Evolutionary conservation across 2,329 filamentous ascomycete species (phyloP).

Genomic region (Penicillium sp.): DNA sequence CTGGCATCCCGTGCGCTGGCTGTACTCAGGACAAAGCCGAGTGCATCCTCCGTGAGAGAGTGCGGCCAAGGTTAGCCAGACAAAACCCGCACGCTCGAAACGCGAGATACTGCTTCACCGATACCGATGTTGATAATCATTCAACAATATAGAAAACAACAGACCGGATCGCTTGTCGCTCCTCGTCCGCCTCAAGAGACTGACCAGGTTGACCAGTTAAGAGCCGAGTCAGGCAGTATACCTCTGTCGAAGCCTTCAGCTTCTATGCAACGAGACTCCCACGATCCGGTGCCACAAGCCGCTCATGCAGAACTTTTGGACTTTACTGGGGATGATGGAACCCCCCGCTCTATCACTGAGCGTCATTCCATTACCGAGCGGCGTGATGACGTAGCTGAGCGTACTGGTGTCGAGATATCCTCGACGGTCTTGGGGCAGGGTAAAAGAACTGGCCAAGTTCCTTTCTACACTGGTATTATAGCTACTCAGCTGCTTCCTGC

Average conservation of each 20-base stretch:
- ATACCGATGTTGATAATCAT: not conserved
- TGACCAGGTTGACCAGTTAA: not conserved
- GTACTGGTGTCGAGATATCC: conserved; percentile 28
- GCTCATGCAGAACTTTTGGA: not conserved
- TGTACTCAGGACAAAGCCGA: conserved; percentile 24
- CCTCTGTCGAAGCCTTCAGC: not conserved
- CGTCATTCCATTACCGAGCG: not conserved
- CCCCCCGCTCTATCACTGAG: not conserved
- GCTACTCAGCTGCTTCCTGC: not conserved
- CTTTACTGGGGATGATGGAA: not conserved
- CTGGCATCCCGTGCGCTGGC: conserved; percentile 30
- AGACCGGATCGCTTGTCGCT: not conserved
- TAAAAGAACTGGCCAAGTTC: conserved; percentile 19
- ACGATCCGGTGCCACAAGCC: not conserved
- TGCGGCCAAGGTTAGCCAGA: not conserved
- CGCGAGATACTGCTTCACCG: not conserved
- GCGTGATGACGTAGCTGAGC: conserved; percentile 22
- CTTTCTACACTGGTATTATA: conserved; percentile 27
- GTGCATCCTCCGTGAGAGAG: not conserved
- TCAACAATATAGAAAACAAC: not conserved
- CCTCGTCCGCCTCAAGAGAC: not conserved
- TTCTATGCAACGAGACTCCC: not conserved
- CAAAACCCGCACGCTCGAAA: conserved; percentile 11
- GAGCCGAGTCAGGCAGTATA: not conserved
- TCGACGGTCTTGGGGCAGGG: conserved; percentile 23